phyloP scores from a whole-genome alignment of 1,139 yeast genomes.

The Taphrina pruni region DNA sequence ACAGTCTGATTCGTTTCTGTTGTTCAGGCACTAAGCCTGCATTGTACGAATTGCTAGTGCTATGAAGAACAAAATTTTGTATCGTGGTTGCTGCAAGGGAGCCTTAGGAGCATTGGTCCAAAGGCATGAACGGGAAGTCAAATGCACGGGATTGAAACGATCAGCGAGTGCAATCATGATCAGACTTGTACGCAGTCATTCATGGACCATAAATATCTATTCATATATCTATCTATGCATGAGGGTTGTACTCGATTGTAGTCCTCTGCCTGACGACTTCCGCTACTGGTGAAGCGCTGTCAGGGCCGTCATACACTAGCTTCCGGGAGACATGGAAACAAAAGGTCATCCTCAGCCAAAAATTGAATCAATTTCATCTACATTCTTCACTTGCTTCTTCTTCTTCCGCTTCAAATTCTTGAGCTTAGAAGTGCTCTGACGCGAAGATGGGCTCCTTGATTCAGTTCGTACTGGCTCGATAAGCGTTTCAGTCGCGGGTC shows the following conservation, averaged over 20 bases:
- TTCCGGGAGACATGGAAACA: too few relatives aligned
- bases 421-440: neutral
- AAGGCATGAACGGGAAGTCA: neutral
- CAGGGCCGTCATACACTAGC: too few relatives aligned
- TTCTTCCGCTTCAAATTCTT: constrained; percentile 1
- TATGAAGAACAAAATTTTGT: neutral
- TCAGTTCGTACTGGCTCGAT: neutral
- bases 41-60: neutral
- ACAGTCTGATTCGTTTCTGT: too few relatives aligned
- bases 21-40: too few relatives aligned
- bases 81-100: neutral
- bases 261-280: too few relatives aligned
- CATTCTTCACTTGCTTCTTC: constrained; percentile 6
- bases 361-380: constrained; percentile 29
- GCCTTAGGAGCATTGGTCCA: too few relatives aligned
- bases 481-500: neutral
- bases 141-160: neutral
- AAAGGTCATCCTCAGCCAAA: constrained; percentile 9
- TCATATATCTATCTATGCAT: too few relatives aligned
- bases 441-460: neutral
- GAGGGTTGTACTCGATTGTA: too few relatives aligned
- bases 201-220: too few relatives aligned
- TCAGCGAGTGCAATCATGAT: too few relatives aligned
- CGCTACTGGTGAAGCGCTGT: too few relatives aligned
- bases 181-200: too few relatives aligned